Evolutionary conservation across 306 rosid genomes (phyloP).

Genomic region (Mimosa bimucronata): DNA sequence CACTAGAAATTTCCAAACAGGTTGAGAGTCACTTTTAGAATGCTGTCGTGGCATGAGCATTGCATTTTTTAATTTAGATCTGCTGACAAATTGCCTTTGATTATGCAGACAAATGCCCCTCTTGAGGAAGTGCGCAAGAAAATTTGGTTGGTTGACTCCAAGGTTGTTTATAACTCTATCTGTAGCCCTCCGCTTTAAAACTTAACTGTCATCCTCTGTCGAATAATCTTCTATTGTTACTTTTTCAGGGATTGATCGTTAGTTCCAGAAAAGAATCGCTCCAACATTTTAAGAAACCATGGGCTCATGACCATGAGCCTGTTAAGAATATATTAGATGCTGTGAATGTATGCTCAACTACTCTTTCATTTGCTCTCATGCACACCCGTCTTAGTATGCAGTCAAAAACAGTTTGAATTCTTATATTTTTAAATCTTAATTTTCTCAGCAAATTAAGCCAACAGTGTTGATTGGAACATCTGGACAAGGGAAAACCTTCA

Average conservation of each 20-base stretch:
- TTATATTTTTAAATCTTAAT: conserved; percentile 31
- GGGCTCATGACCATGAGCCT: conserved; percentile 94
- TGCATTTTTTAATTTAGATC: conserved; percentile 15
- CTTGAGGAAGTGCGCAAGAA: conserved; percentile 82
- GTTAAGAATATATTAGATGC: conserved; percentile 62
- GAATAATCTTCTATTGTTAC: conserved; percentile 30
- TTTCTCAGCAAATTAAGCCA: conserved; percentile 80
- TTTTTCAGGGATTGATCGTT: conserved; percentile 81
- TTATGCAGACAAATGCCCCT: conserved; percentile 74
- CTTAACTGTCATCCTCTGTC: conserved; percentile 23
- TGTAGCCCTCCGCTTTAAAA: conserved; percentile 20
- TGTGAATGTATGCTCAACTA: conserved; percentile 56
- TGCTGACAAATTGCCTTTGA: conserved; percentile 32
- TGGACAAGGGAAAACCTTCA: conserved; percentile 80
- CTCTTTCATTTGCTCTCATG: neutral
- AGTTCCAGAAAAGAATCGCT: conserved; percentile 85
- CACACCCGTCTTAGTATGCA: neutral
- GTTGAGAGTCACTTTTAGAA: conserved; percentile 40
- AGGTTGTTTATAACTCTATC: conserved; percentile 54
- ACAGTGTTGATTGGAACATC: conserved; percentile 94
- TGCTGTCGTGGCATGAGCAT: conserved; percentile 11
- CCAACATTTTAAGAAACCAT: conserved; percentile 93
- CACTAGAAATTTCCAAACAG: conserved; percentile 92
- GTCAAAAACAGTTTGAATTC: conserved; percentile 23
- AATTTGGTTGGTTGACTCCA: conserved; percentile 93